Evolutionary conservation across 805 yeast species (phyloP).

Genomic region (Teunomyces funiuensis): DNA sequence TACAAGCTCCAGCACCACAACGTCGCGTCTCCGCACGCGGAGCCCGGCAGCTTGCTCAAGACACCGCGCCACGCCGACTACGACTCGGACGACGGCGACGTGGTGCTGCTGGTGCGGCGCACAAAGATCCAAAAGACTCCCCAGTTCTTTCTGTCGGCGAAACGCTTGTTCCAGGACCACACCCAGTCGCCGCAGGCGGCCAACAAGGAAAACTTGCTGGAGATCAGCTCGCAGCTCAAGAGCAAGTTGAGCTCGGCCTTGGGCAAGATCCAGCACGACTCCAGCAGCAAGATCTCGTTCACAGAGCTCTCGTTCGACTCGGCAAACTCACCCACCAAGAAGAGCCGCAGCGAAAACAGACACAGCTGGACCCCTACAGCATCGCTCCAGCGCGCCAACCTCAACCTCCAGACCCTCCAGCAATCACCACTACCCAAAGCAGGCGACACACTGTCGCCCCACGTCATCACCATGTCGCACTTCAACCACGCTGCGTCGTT

Average conservation of each 20-base stretch:
- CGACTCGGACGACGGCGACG: constrained; percentile 26
- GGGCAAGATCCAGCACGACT: constrained; percentile 36
- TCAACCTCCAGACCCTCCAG: constrained; percentile 39
- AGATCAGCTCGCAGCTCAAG: constrained; percentile 39
- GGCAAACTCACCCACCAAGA: constrained; percentile 22
- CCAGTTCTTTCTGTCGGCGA: constrained; percentile 40
- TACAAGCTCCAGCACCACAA: constrained; percentile 24
- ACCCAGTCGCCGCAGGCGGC: constrained; percentile 13
- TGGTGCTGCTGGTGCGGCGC: constrained; percentile 2
- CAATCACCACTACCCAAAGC: constrained; percentile 25
- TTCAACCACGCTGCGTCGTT: constrained; percentile 2
- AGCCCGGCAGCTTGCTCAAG: constrained; percentile 23
- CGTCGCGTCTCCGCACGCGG: constrained; percentile 27
- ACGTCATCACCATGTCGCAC: constrained; percentile 1
- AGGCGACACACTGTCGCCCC: not conserved
- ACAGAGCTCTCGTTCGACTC: constrained; percentile 27
- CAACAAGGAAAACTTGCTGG: constrained; percentile 34
- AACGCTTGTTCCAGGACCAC: constrained; percentile 31
- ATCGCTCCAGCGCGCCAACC: constrained; percentile 28
- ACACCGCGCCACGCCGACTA: constrained; percentile 34
- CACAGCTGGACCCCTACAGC: not conserved
- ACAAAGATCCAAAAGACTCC: constrained; percentile 38
- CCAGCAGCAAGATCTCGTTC: constrained; percentile 27
- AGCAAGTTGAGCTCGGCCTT: constrained; percentile 39
- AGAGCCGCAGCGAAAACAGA: constrained; percentile 4